These are phyloP conservation scores for Monosporozyma yasuniensis DNA, from an alignment of 805 yeast species.

Conservation along the genomic window DNA sequence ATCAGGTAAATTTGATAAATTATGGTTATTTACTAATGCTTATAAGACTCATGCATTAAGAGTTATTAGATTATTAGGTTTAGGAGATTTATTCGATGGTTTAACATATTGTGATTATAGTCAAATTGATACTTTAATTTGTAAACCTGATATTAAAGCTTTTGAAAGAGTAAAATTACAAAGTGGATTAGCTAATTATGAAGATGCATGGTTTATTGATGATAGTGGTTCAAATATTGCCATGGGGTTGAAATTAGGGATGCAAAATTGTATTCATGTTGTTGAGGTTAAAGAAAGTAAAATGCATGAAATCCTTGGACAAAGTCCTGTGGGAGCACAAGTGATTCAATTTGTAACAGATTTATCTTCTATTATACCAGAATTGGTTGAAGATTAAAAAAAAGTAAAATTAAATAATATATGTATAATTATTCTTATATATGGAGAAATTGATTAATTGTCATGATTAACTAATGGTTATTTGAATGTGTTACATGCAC, in stretches of 20 bases:
- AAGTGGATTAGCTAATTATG: conserved; percentile 37
- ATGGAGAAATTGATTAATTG: neutral
- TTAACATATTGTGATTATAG: conserved; percentile 83
- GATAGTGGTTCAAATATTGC: conserved; percentile 74
- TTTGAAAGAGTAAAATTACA: conserved; percentile 56
- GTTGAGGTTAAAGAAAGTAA: conserved; percentile 58
- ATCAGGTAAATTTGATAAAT: conserved; percentile 49
- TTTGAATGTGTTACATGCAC: neutral
- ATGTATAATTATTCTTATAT: neutral
- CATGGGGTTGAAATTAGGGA: conserved; percentile 65
- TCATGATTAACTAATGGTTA: neutral
- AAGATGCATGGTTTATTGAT: conserved; percentile 67
- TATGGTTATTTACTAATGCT: conserved; percentile 95
- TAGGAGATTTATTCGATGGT: conserved; percentile 93
- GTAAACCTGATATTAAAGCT: conserved; percentile 79
- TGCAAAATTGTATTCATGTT: conserved; percentile 63
- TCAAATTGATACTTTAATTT: conserved; percentile 53
- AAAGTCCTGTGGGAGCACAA: conserved; percentile 37
- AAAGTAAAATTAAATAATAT: neutral
- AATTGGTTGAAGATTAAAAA: conserved; percentile 23
- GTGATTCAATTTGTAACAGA: conserved; percentile 53
- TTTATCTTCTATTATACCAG: conserved; percentile 36
- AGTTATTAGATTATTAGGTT: conserved; percentile 67
- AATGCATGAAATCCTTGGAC: conserved; percentile 20
- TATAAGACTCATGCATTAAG: conserved; percentile 83